Conservation (phyloP, 306 rosid species). For the Cotoneaster glaucophyllus region DNA sequence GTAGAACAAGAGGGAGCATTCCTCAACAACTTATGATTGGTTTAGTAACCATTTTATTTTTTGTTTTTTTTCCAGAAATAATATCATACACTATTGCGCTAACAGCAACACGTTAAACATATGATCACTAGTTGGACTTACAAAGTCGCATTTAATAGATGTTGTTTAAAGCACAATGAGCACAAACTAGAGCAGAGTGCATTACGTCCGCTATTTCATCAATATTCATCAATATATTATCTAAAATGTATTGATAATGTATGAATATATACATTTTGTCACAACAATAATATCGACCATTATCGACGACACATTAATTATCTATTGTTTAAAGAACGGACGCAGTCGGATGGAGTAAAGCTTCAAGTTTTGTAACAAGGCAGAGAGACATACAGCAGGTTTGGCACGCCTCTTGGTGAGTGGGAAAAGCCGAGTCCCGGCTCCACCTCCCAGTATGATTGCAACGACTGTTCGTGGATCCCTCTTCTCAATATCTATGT, state of each 20-base stretch:
- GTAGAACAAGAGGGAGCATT: not conserved
- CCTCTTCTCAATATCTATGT: slow-evolving; percentile 38
- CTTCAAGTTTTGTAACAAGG: not conserved
- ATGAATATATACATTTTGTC: no score
- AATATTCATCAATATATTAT: no score
- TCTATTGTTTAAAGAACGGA: not conserved
- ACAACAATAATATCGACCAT: not conserved
- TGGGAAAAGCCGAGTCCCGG: slow-evolving; percentile 97
- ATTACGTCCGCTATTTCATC: no score
- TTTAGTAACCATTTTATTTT: not conserved
- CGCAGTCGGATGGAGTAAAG: not conserved
- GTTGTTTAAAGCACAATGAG: no score
- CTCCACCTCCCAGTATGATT: slow-evolving; percentile 87
- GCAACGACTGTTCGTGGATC: slow-evolving; percentile 79
- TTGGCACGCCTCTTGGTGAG: slow-evolving; percentile 91
- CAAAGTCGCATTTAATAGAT: no score
- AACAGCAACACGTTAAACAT: not conserved
- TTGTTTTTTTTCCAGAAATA: no score
- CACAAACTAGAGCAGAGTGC: not conserved
- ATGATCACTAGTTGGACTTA: no score
- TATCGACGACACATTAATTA: not conserved
- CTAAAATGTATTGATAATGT: no score
- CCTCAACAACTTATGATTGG: not conserved
- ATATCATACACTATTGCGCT: not conserved
- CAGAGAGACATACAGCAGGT: slow-evolving; percentile 61